Evolutionary conservation across 2,329 filamentous ascomycete species (phyloP).

Genomic region (Phaeosphaeria sp.): DNA sequence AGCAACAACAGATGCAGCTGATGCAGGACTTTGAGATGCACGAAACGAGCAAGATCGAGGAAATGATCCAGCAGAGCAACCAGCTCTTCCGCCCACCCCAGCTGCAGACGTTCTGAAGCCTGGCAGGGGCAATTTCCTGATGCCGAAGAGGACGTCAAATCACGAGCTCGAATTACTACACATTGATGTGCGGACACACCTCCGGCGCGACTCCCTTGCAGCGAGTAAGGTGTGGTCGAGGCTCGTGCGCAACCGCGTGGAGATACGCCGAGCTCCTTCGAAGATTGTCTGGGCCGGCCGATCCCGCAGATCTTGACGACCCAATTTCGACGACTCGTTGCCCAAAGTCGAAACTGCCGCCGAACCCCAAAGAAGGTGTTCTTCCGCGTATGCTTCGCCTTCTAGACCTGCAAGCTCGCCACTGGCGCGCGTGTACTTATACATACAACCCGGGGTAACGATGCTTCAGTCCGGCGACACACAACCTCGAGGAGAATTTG

Average conservation of each 20-base stretch:
- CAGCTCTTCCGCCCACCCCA: conserved; percentile 43
- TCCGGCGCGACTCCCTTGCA: not conserved
- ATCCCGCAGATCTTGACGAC: conserved; percentile 13
- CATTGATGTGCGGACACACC: not conserved
- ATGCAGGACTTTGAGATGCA: conserved; percentile 77
- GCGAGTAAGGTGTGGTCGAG: not conserved
- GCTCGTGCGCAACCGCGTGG: not conserved
- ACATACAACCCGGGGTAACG: not conserved
- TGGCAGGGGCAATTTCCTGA: not conserved
- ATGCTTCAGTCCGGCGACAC: not conserved
- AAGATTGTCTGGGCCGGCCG: conserved; percentile 2
- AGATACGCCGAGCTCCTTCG: not conserved
- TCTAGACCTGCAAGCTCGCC: not conserved
- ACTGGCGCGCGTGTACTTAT: not conserved
- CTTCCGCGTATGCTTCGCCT: not conserved
- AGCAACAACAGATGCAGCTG: conserved; percentile 82
- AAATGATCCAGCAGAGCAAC: conserved; percentile 51
- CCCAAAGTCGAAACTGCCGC: not conserved
- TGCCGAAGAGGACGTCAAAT: not conserved
- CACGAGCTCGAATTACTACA: not conserved
- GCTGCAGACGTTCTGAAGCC: conserved; percentile 36
- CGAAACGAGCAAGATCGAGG: conserved; percentile 48
- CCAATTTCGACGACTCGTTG: not conserved
- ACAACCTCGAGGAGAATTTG: not conserved
- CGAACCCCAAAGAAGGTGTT: not conserved